phyloP scores from a whole-genome alignment of 1,139 yeast genomes.

The Hyphopichia khmerensis region DNA sequence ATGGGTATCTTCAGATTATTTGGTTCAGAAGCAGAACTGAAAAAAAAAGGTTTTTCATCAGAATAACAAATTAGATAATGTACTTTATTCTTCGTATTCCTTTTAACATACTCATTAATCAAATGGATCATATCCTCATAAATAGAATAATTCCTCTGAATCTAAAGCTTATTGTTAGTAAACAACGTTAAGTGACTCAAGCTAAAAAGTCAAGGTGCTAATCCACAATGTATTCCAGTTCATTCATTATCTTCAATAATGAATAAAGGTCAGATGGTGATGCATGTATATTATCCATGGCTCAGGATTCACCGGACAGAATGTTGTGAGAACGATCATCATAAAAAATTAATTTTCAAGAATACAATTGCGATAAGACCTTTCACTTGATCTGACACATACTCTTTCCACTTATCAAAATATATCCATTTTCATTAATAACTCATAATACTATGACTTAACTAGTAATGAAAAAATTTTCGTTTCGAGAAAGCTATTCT shows the following conservation, averaged over 20 bases:
- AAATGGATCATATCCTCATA: neutral
- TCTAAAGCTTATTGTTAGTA: conserved; percentile 1
- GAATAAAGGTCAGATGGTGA: conserved; percentile 72
- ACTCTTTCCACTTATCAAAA: conserved; percentile 1
- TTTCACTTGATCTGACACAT: neutral
- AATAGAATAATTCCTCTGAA: neutral
- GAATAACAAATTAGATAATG: conserved; percentile 12
- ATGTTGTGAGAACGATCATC: conserved; percentile 45
- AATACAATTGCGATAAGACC: conserved; percentile 1
- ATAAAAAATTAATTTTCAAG: conserved; percentile 13
- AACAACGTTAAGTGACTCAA: neutral
- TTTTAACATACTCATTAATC: neutral
- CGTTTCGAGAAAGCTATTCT: no score
- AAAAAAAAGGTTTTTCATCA: conserved; percentile 58
- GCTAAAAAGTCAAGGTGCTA: neutral
- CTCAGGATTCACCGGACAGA: conserved; percentile 64
- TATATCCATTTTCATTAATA: neutral
- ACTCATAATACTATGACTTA: no score
- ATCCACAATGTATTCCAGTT: neutral
- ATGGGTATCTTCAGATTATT: conserved; percentile 27
- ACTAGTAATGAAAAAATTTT: no score
- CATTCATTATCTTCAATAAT: neutral
- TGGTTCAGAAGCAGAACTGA: conserved; percentile 95
- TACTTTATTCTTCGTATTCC: neutral
- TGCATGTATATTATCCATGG: conserved; percentile 74